Percentiles rank a stretch among this genome's conserved stretches.
phyloP scores from a whole-genome alignment of 2,329 filamentous ascomycete species.

The Microcera coccophila region DNA sequence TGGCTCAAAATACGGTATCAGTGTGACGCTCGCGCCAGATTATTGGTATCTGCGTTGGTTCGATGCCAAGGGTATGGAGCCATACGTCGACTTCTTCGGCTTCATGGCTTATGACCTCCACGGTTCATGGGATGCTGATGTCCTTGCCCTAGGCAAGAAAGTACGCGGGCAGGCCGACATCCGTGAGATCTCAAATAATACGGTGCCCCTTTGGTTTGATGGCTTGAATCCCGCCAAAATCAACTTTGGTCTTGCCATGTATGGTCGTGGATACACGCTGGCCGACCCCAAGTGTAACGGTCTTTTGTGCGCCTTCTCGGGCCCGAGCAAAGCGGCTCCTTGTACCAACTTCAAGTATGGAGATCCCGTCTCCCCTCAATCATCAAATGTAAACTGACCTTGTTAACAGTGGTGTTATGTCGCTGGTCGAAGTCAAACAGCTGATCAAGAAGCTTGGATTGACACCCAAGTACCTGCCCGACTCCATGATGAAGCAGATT shows the following conservation, averaged over 20 bases:
- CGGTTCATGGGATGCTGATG: conserved; percentile 38
- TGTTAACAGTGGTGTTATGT: conserved; percentile 29
- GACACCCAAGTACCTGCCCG: conserved; percentile 12
- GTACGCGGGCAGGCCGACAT: conserved; percentile 41
- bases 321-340: conserved; percentile 22
- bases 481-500: conserved; percentile 13
- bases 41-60: conserved; percentile 40
- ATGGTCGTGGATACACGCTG: conserved; percentile 44
- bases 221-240: conserved; percentile 39
- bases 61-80: conserved; percentile 35
- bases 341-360: too few species aligned
- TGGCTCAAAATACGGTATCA: conserved; percentile 38
- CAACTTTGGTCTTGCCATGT: conserved; percentile 45
- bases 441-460: conserved; percentile 23
- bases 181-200: conserved; percentile 36
- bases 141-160: conserved; percentile 26
- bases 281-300: conserved; percentile 23
- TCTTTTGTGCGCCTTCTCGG: conserved; percentile 22
- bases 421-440: conserved; percentile 28
- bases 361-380: too few species aligned
- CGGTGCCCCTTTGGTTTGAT: conserved; percentile 40
- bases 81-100: conserved; percentile 36
- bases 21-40: conserved; percentile 33
- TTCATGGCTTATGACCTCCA: conserved; percentile 42
- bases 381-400: too few species aligned